Base-by-base conservation (phyloP, 169 alveolate genomes). In the Hammondia hammondi region DNA sequence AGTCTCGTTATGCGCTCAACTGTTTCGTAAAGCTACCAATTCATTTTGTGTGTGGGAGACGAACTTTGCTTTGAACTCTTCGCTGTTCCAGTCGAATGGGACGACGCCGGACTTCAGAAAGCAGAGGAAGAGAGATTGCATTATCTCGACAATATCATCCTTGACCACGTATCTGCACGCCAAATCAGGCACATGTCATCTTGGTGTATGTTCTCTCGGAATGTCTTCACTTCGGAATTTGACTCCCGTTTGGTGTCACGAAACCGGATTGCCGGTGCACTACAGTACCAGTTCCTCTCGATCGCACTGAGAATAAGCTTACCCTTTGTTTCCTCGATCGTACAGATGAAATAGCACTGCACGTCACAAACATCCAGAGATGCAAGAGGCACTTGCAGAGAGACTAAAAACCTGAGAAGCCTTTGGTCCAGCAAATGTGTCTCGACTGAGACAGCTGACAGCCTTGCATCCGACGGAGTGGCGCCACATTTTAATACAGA, bases 301-400 rank as follows among this genome's bases (percentile, higher is more conserved):
- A 32, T 56, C 48, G 52, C 73, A 45, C n/a, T 39, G 93, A 3
- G 2, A 10, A 52, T 7, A 52, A 45, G 81, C 96, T 84, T 67
- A 94, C 96, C 96, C 96, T 32, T 94, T 94, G 71, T 91, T 88
- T 24, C 94, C 96, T 61, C 94, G 43, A 90, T 94, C 96, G 57
- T 94, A 94, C 46, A 94, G 88, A 81, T 91, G 95, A 72, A 94
- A 94, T 67, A 94, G 89, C 56, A 94, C 96, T 94, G 94, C 93
- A 77, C 56, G 56, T 56, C 3, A 39, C 43, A 43, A 46, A 48
- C 39, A 85, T 37, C 5, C 39, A 3, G 39, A 85, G 92, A 35
- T 35, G 71, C 81, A 27, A 88, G 61, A 27, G n/a, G 56, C 37
- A 45, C 81, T 10, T 61, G 77, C 32, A 24, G 46, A 67, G 32